These are phyloP conservation scores for Cladosporium oxysporum DNA, from an alignment of 2,329 filamentous ascomycete genomes.

Conservation along the genomic window DNA sequence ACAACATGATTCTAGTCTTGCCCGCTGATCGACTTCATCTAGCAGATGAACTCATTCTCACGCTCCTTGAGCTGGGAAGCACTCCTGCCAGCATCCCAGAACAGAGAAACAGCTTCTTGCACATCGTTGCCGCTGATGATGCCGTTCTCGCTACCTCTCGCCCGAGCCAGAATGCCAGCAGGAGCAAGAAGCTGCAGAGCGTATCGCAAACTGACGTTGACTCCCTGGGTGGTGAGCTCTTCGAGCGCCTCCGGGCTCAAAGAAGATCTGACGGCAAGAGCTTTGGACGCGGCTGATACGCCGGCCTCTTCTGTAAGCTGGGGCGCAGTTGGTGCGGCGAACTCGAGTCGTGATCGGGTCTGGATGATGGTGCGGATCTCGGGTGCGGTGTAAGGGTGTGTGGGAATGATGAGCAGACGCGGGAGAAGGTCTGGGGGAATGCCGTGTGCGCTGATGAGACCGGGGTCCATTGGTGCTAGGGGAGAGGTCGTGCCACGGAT, in stretches of 20 bases:
- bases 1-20: background rate
- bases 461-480: constrained; percentile 61
- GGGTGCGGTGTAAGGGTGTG: constrained; percentile 79
- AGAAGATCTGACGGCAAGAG: constrained; percentile 73
- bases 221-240: constrained; percentile 83
- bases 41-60: constrained; percentile 38
- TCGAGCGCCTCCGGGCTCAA: constrained; percentile 82
- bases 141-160: constrained; percentile 47
- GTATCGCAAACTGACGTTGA: constrained; percentile 87
- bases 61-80: constrained; percentile 39
- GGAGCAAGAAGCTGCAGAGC: constrained; percentile 89
- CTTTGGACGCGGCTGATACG: constrained; percentile 23
- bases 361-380: constrained; percentile 93
- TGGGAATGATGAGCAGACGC: constrained; percentile 93
- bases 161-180: constrained; percentile 85
- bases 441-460: constrained; percentile 77
- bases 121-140: constrained; percentile 57
- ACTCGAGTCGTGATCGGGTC: constrained; percentile 63
- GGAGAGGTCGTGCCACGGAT: constrained; percentile 69
- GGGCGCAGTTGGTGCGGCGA: constrained; percentile 38
- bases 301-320: constrained; percentile 32
- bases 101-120: constrained; percentile 50
- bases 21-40: constrained; percentile 10
- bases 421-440: constrained; percentile 91
- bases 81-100: constrained; percentile 52